Conservation (phyloP, 129 eudicot genomes). For the Tagetes patula region DNA sequence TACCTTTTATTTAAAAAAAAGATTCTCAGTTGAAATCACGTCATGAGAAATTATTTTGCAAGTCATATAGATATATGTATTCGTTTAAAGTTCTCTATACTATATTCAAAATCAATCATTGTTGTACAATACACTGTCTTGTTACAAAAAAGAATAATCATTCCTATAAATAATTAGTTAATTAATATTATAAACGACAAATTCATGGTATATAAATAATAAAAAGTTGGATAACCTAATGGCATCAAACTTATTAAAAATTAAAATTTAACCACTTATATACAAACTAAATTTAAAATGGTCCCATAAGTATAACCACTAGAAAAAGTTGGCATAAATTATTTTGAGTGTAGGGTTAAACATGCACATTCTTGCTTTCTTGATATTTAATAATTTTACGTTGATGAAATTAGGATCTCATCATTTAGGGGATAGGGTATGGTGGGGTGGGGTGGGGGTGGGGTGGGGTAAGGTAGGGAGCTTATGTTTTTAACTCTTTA, state of each 20-base stretch:
- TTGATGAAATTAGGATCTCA: conserved; percentile 5
- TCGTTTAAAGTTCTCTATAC: neutral
- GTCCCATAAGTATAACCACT: conserved; percentile 15
- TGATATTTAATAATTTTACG: neutral
- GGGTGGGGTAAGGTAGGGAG: neutral
- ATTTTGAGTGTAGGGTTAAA: conserved; percentile 6
- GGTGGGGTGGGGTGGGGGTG: neutral
- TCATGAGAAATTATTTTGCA: too few relatives aligned
- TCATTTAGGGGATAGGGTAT: neutral
- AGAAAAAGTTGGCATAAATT: conserved; percentile 13
- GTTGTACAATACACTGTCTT: neutral
- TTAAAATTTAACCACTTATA: neutral
- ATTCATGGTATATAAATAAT: conserved; percentile 6
- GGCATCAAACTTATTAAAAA: conserved; percentile 24
- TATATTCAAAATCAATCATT: conserved; percentile 11
- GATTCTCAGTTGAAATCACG: too few relatives aligned
- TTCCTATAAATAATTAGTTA: neutral
- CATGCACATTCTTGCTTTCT: conserved; percentile 26
- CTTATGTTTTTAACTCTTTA: conserved; percentile 9
- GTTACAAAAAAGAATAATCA: neutral
- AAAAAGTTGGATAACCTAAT: conserved; percentile 20
- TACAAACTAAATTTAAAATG: conserved; percentile 23
- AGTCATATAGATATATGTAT: neutral
- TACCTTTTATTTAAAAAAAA: too few relatives aligned
- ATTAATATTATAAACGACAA: conserved; percentile 9